Evolutionary conservation across 2,329 filamentous ascomycete species (phyloP).

Genomic region (Epichloe scottii): DNA sequence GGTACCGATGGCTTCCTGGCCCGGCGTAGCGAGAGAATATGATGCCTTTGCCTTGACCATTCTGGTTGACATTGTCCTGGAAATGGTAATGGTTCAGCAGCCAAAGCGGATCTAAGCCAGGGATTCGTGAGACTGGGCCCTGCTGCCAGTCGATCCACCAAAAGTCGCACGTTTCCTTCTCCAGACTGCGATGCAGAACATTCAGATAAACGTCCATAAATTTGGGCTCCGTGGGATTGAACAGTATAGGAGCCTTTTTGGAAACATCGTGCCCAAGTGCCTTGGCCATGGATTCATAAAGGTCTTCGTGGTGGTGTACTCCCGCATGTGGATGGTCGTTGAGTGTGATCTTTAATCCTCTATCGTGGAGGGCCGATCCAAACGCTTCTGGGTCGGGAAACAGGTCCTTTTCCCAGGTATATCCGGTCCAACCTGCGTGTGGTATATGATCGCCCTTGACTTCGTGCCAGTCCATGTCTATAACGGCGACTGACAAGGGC

Average conservation of each 20-base stretch:
- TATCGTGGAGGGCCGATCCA: slow-evolving; percentile 35
- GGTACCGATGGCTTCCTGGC: slow-evolving; percentile 50
- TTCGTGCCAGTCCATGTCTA: slow-evolving; percentile 57
- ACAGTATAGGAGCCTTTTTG: slow-evolving; percentile 36
- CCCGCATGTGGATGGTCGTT: slow-evolving; percentile 51
- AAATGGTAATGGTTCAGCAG: slow-evolving; percentile 53
- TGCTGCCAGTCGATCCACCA: slow-evolving; percentile 62
- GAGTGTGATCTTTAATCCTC: slow-evolving; percentile 40
- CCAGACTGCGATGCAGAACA: slow-evolving; percentile 41
- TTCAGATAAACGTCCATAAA: slow-evolving; percentile 47
- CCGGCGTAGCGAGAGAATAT: slow-evolving; percentile 51
- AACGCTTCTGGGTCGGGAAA: slow-evolving; percentile 44
- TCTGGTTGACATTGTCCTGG: slow-evolving; percentile 32
- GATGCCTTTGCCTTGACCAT: slow-evolving; percentile 26
- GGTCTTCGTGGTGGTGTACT: slow-evolving; percentile 41
- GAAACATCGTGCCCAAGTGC: slow-evolving; percentile 37
- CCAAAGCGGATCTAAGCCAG: slow-evolving; percentile 50
- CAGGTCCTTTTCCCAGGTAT: slow-evolving; percentile 16
- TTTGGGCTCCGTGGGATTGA: slow-evolving; percentile 38
- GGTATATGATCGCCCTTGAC: slow-evolving; percentile 32
- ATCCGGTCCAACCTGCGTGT: slow-evolving; percentile 26
- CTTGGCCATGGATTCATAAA: slow-evolving; percentile 41
- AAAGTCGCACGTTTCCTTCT: slow-evolving; percentile 45
- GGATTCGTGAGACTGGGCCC: slow-evolving; percentile 39
- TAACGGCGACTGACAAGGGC: slow-evolving; percentile 45